Percentiles rank a stretch among this genome's conserved stretches.
Conservation (phyloP, 805 yeast species). For the Metschnikowia chrysomelidarum region DNA sequence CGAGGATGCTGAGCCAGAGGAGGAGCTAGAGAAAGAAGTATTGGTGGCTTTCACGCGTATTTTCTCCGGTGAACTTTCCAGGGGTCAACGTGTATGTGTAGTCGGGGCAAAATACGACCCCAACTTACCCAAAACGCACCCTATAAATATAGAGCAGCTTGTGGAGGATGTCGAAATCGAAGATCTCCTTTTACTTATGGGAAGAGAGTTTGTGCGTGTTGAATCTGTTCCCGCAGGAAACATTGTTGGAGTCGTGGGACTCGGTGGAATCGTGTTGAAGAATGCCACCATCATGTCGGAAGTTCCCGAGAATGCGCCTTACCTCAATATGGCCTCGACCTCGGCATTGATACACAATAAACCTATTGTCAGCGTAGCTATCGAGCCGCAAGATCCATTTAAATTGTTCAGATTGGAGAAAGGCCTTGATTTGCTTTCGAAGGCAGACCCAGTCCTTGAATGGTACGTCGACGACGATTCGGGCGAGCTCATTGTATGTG, state of each 20-base stretch:
- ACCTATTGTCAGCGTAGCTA: slow-evolving; percentile 91
- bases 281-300: slow-evolving; percentile 75
- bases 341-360: slow-evolving; percentile 54
- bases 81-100: slow-evolving; percentile 73
- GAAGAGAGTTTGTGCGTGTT: slow-evolving; percentile 78
- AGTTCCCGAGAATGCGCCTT: slow-evolving; percentile 68
- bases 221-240: slow-evolving; percentile 90
- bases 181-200: slow-evolving; percentile 83
- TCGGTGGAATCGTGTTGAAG: slow-evolving; percentile 77
- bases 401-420: slow-evolving; percentile 70
- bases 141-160: slow-evolving; percentile 49
- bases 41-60: slow-evolving; percentile 86
- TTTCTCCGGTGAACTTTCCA: slow-evolving; percentile 76
- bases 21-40: slow-evolving; percentile 53
- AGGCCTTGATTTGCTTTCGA: slow-evolving; percentile 76
- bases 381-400: slow-evolving; percentile 90
- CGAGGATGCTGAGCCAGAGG: slow-evolving; percentile 46
- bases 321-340: slow-evolving; percentile 57
- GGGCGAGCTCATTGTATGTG: slow-evolving; percentile 91
- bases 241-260: slow-evolving; percentile 90
- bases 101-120: slow-evolving; percentile 90
- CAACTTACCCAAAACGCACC: slow-evolving; percentile 29
- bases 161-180: slow-evolving; percentile 58
- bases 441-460: slow-evolving; percentile 94
- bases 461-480: slow-evolving; percentile 75